Evolutionary conservation across 2,329 filamentous ascomycete species (phyloP).

Genomic region (Graphilbum fragrans): DNA sequence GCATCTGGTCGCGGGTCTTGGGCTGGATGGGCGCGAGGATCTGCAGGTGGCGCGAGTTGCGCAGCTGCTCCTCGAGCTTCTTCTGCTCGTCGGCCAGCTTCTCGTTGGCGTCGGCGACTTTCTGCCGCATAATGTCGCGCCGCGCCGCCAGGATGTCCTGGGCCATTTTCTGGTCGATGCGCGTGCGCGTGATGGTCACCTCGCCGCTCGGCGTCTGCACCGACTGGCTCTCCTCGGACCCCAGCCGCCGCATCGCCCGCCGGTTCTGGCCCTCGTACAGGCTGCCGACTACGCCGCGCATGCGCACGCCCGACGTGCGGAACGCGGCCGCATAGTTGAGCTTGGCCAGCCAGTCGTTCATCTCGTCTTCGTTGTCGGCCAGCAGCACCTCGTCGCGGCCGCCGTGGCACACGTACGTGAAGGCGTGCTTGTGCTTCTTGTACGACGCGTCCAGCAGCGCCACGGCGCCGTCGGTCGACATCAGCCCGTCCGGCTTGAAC

Average conservation of each 20-base stretch:
- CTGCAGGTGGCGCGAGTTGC: slow-evolving; percentile 82
- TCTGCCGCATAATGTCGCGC: slow-evolving; percentile 68
- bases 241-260: slow-evolving; percentile 59
- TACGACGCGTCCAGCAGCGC: slow-evolving; percentile 78
- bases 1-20: slow-evolving; percentile 76
- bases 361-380: slow-evolving; percentile 78
- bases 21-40: slow-evolving; percentile 81
- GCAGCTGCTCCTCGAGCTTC: slow-evolving; percentile 68
- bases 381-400: slow-evolving; percentile 83
- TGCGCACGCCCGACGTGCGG: slow-evolving; percentile 78
- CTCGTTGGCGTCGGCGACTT: slow-evolving; percentile 72
- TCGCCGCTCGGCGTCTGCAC: slow-evolving; percentile 63
- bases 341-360: slow-evolving; percentile 94
- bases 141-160: slow-evolving; percentile 77
- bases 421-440: slow-evolving; percentile 91
- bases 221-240: slow-evolving; percentile 34
- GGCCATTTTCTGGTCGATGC: slow-evolving; percentile 70
- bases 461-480: slow-evolving; percentile 88
- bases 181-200: slow-evolving; percentile 59
- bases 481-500: slow-evolving; percentile 87
- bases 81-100: slow-evolving; percentile 62
- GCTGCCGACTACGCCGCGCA: slow-evolving; percentile 75
- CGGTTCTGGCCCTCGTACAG: slow-evolving; percentile 73
- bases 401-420: slow-evolving; percentile 77
- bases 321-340: slow-evolving; percentile 96